These are phyloP conservation scores for Penicillium sp. DNA, from an alignment of 2,329 filamentous ascomycete species.

Conservation along the genomic window DNA sequence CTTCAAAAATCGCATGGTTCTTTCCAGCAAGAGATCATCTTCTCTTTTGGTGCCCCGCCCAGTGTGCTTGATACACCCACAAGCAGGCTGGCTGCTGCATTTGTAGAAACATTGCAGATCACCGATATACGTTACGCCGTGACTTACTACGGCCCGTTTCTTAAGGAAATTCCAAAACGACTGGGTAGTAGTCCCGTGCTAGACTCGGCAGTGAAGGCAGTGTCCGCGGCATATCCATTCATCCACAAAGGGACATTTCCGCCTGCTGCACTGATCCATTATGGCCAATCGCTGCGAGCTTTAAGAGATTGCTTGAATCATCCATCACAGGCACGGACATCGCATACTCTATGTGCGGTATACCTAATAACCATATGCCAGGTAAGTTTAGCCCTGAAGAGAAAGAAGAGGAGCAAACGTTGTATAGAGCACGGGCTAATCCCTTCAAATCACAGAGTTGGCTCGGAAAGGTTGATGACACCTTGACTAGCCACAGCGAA, in stretches of 20 bases:
- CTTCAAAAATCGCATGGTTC: not conserved
- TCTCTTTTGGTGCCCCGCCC: not conserved
- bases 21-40: not conserved
- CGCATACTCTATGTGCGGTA: constrained; percentile 32
- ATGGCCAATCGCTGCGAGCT: constrained; percentile 24
- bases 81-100: constrained; percentile 5
- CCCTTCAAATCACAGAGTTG: constrained; percentile 19
- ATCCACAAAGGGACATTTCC: constrained; percentile 18
- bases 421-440: not conserved
- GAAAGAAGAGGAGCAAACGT: not conserved
- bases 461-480: constrained; percentile 21
- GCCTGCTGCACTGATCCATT: constrained; percentile 16
- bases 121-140: constrained; percentile 27
- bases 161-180: constrained; percentile 23
- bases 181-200: constrained; percentile 25
- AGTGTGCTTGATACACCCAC: constrained; percentile 10
- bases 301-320: constrained; percentile 29
- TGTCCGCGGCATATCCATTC: constrained; percentile 21
- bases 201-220: constrained; percentile 24
- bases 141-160: constrained; percentile 26
- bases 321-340: constrained; percentile 20
- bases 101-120: constrained; percentile 20
- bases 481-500: constrained; percentile 18
- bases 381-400: constrained; percentile 11
- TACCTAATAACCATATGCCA: constrained; percentile 33